These are phyloP conservation scores for Heterobasidion parviporum DNA, from an alignment of 1,284 basidiomycete species.

Conservation along the genomic window DNA sequence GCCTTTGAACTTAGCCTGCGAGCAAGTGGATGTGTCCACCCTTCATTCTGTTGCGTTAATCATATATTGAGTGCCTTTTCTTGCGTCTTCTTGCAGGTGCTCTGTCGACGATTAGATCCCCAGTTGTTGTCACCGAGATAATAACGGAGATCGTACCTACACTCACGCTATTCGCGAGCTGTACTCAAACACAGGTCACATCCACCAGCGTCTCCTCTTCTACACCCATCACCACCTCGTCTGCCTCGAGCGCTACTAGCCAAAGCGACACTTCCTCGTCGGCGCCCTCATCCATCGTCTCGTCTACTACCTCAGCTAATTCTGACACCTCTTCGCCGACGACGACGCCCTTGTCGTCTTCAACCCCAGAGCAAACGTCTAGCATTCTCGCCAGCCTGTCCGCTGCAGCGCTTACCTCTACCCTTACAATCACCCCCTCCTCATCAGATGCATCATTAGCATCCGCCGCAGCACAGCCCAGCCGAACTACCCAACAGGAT, in stretches of 20 bases:
- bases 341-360: constrained; percentile 5
- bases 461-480: not conserved
- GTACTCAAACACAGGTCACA: constrained; percentile 10
- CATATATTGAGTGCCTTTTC: not conserved
- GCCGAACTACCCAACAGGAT: not conserved
- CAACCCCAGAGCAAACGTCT: constrained; percentile 2
- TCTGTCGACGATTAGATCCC: constrained; percentile 24
- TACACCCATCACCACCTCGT: not conserved
- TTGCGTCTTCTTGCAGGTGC: constrained; percentile 16
- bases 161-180: constrained; percentile 29
- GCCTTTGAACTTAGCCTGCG: not conserved
- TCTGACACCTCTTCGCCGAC: not conserved
- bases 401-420: not conserved
- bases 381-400: constrained; percentile 6
- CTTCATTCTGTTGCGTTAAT: too few relatives aligned
- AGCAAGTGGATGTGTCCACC: too few relatives aligned
- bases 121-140: constrained; percentile 24
- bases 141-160: constrained; percentile 24
- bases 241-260: not conserved
- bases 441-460: not conserved
- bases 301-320: not conserved
- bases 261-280: not conserved
- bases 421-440: constrained; percentile 1
- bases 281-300: not conserved
- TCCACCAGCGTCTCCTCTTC: not conserved